Evolutionary conservation across 148 eudicot species (phyloP), one percentile per base, ranked within the genome.

Genomic region (Vaccinium corymbosum): DNA sequence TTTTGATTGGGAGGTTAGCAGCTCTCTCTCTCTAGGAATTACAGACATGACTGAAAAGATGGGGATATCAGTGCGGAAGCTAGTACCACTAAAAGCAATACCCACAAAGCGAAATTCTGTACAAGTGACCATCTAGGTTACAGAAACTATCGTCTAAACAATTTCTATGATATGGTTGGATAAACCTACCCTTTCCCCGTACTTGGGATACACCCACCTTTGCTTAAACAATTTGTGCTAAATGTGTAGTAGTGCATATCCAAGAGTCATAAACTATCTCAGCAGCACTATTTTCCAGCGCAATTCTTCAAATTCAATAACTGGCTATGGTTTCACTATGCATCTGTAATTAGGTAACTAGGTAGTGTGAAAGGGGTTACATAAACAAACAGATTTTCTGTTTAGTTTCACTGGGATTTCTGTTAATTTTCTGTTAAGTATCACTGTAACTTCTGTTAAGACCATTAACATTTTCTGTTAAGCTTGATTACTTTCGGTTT

Each of bases 1-100:
- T 51, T 82, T 82, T 73, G 79, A 82, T n/a, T 82, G 84, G 62
- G 59, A 51, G 48, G 76, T 82, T 13, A 6, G 19, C 19, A 22
- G 61, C 22, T 27, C 42, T 22, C 59, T 3, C 10, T n/a, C 38
- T 68, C 49, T 64, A 70, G 77, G 8, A n/a, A 48, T 22, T 15
- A 64, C 50, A 3, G 83, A 81, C 74, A 81, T 62, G 83, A 42
- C 46, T 15, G 82, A 80, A 80, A 80, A 71, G 51, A 4, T 51
- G 48, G 84, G 84, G 11, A 25, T 70, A 32, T 6, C 46, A 15
- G 6, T 82, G 57, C 7, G 62, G 48, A 82, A 68, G 27, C 49
- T 68, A 82, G 49, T 82, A 9, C 78, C 61, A 6, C 0, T 82
- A 16, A 82, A 70, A 70, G 84, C 53, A 16, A 82, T 70, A 82